Conservation (phyloP, 2,329 filamentous ascomycete species). For the Fusarium sarcochroum region DNA sequence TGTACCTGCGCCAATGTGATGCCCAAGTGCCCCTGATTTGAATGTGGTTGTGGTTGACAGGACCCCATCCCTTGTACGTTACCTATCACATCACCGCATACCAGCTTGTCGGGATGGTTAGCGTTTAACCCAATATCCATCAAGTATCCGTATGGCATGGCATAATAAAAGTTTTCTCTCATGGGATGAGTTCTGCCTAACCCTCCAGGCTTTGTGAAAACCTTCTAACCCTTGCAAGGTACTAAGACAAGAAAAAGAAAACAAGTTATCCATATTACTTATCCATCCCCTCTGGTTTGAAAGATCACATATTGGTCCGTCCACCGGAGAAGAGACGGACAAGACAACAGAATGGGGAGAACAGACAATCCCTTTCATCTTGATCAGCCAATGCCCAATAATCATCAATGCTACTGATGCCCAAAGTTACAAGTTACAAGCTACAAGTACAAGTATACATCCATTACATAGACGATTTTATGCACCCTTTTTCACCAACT, state of each 20-base stretch:
- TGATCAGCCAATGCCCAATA: slow-evolving; percentile 2
- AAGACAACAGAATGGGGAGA: not conserved
- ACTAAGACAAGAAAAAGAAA: slow-evolving; percentile 8
- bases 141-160: too few species aligned
- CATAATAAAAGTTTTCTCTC: too few species aligned
- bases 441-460: slow-evolving; percentile 7
- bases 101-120: slow-evolving; percentile 28
- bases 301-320: slow-evolving; percentile 40
- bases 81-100: slow-evolving; percentile 32
- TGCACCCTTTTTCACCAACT: slow-evolving; percentile 21
- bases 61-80: slow-evolving; percentile 12
- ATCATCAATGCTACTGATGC: not conserved
- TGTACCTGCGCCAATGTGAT: too few species aligned
- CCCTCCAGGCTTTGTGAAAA: not conserved
- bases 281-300: slow-evolving; percentile 19
- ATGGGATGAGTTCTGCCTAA: too few species aligned
- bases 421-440: not conserved
- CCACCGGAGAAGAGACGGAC: slow-evolving; percentile 17
- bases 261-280: too few species aligned
- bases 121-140: not conserved
- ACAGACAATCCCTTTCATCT: too few species aligned
- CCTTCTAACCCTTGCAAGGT: not conserved
- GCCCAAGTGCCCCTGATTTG: slow-evolving; percentile 27
- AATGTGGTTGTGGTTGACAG: not conserved
- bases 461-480: slow-evolving; percentile 11